These are phyloP conservation scores for Rutstroemia sp. DNA, from an alignment of 2,329 filamentous ascomycete species.

Conservation along the genomic window DNA sequence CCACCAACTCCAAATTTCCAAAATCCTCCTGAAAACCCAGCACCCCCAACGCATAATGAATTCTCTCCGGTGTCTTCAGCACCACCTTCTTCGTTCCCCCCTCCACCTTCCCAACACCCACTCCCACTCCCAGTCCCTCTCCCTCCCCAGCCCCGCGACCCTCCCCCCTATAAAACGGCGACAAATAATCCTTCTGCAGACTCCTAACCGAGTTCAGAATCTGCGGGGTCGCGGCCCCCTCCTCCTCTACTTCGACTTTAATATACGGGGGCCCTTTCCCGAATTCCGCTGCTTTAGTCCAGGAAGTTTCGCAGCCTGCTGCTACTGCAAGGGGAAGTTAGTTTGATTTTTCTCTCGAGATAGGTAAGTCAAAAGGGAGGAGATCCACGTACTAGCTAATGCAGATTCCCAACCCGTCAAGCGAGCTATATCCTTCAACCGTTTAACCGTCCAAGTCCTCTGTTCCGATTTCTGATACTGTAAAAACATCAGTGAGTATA, in stretches of 20 bases:
- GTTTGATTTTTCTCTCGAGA: background rate
- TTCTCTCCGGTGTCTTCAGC: slow-evolving; percentile 53
- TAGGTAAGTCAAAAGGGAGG: background rate
- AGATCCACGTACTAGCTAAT: slow-evolving; percentile 43
- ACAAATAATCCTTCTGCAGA: slow-evolving; percentile 19
- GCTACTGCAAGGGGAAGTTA: slow-evolving; percentile 42
- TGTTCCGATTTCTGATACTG: slow-evolving; percentile 67
- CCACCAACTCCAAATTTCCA: slow-evolving; percentile 47
- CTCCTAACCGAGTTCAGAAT: slow-evolving; percentile 37
- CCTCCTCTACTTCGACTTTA: slow-evolving; percentile 31
- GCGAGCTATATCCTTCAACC: slow-evolving; percentile 66
- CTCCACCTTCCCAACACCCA: background rate
- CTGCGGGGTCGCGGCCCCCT: slow-evolving; percentile 26
- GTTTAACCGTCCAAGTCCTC: slow-evolving; percentile 68
- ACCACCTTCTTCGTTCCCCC: slow-evolving; percentile 48
- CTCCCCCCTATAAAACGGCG: slow-evolving; percentile 44
- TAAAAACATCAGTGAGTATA: background rate
- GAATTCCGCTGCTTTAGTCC: slow-evolving; percentile 66
- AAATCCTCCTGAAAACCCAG: slow-evolving; percentile 73
- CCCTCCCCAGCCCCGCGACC: background rate
- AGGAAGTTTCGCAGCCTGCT: slow-evolving; percentile 74
- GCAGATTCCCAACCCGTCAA: slow-evolving; percentile 86
- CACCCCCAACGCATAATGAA: slow-evolving; percentile 72
- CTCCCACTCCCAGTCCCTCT: no score
- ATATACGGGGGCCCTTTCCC: slow-evolving; percentile 71